Evolutionary conservation across 768 basidiomycete genomes (phyloP).

Genomic region (Suillus subaureus): DNA sequence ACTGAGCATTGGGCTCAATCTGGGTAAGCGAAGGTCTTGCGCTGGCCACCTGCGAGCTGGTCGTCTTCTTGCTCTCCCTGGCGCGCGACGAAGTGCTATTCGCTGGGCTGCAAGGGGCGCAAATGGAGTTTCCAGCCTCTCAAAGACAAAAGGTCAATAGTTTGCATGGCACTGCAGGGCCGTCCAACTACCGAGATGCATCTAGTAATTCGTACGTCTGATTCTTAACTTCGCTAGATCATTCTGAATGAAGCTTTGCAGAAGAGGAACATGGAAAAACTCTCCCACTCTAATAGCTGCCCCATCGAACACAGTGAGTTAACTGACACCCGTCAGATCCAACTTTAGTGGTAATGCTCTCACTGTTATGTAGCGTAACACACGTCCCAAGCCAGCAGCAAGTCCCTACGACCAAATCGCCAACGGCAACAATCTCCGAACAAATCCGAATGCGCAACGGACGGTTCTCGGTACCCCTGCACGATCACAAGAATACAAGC

Average conservation of each 20-base stretch:
- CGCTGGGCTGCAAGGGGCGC: not conserved
- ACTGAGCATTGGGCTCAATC: conserved; percentile 2
- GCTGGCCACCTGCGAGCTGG: conserved; percentile 1
- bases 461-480: conserved; percentile 22
- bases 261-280: conserved; percentile 21
- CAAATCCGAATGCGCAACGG: conserved; percentile 25
- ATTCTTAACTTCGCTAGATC: conserved; percentile 8
- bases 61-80: not conserved
- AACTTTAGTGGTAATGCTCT: not conserved
- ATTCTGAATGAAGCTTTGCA: conserved; percentile 6
- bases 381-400: not conserved
- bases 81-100: not conserved
- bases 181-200: conserved; percentile 33
- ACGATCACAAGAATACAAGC: conserved; percentile 20
- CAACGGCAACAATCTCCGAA: not conserved
- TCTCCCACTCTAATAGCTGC: conserved; percentile 24
- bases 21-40: conserved; percentile 1
- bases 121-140: not conserved
- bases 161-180: conserved; percentile 15
- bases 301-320: conserved; percentile 13
- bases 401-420: not conserved
- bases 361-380: not conserved
- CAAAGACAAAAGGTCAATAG: conserved; percentile 16
- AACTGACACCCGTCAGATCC: conserved; percentile 17
- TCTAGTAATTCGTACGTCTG: conserved; percentile 22